Evolutionary conservation across 73 alveolate species (phyloP), one percentile per base, ranked within the genome.

Genomic region (Stentor roeselii): DNA sequence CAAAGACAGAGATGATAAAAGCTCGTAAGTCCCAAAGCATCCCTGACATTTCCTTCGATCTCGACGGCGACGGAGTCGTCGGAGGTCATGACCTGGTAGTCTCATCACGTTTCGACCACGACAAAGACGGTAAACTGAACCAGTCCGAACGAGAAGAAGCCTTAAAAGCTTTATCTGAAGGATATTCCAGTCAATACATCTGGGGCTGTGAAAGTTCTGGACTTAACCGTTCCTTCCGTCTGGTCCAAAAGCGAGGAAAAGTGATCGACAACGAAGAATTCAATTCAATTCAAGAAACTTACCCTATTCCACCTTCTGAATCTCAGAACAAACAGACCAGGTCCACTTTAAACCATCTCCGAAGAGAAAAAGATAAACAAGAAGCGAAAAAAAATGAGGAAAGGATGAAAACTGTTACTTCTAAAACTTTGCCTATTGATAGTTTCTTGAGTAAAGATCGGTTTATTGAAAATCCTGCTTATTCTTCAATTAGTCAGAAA

Each of bases 41-140:
- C 31, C 97, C 97, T 50, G 95, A 90, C 76, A 85, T 90, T 40
- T 82, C 94, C 39, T 92, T 78, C 61, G 97, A 92, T 60, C 83
- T 92, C 59, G 93, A 90, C 60, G 83, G 93, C 38, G 97, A 92
- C 75, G 97, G 97, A 14, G 78, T 77, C 40, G 94, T 92, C 21
- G 94, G 94, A 2, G 94, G 88, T 42, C 78, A 91, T 59, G 97
- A 92, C 77, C 90, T 37, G 67, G 90, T 88, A 3, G 80, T 92
- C 36, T 89, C 94, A 0, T 84, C 86, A 36, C 78, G 90, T 75
- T 90, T 87, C 83, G 97, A 92, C 77, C 76, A 42, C 3, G 95
- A 92, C 85, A 50, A 82, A 77, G 97, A 92, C 84, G 95, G 95
- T 42, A 92, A 90, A 82, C 90, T 92, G 67, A 92, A 76, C 82